A percentile compares a stretch with the other conserved stretches of the same genome.
Conservation (phyloP, 805 yeast genomes). For the Sungouiozyma intestinalis region DNA sequence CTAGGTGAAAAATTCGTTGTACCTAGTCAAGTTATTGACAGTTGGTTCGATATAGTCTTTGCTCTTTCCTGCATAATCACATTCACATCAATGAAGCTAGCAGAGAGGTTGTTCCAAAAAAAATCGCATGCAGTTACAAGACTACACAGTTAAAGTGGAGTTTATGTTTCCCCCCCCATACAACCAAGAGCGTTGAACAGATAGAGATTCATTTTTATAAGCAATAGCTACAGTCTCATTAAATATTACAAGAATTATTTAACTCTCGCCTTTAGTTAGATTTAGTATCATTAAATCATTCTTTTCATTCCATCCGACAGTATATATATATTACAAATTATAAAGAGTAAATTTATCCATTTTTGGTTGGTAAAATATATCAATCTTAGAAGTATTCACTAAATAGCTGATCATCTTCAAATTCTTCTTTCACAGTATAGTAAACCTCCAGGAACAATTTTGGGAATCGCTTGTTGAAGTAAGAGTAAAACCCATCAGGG, state of each 20-base stretch:
- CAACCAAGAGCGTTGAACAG: too few species aligned
- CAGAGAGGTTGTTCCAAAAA: conserved; percentile 10
- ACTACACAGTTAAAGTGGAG: neutral
- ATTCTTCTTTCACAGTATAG: conserved; percentile 43
- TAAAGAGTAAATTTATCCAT: too few species aligned
- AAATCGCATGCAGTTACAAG: neutral
- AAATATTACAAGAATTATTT: too few species aligned
- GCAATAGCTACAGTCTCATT: too few species aligned
- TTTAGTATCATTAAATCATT: too few species aligned
- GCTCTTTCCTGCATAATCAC: conserved; percentile 27
- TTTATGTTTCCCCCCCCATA: too few species aligned
- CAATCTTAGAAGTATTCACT: conserved; percentile 29
- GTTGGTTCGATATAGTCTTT: conserved; percentile 34
- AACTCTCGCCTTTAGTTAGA: too few species aligned
- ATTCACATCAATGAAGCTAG: conserved; percentile 18
- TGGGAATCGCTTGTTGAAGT: conserved; percentile 71
- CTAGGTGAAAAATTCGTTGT: conserved; percentile 24
- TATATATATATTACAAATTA: too few species aligned
- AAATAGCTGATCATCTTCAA: conserved; percentile 57
- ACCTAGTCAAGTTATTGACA: conserved; percentile 26
- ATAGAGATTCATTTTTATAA: neutral
- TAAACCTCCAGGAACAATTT: conserved; percentile 65
- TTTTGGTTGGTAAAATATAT: neutral
- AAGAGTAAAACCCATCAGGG: conserved; percentile 76
- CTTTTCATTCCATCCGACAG: too few species aligned